Base-by-base conservation (phyloP, 2,329 filamentous ascomycete genomes). In the Fusarium domesticum region DNA sequence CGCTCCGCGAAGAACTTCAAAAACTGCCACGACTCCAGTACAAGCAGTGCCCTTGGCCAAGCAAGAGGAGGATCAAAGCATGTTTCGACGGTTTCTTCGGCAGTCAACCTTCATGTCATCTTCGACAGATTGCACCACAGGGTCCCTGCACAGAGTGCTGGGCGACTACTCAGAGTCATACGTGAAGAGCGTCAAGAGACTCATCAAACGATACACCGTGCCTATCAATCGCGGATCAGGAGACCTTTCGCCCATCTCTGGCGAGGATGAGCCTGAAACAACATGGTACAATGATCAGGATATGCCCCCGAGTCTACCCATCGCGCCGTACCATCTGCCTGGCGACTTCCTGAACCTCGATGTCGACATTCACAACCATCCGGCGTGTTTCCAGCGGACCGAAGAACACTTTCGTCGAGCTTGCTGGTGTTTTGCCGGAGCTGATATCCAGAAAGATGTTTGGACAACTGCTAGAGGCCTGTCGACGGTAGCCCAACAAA, bases 311-410 rank as follows among this genome's bases (percentile, higher is more conserved):
- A 32, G 34, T 6, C 48, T 58, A 6, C 40, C 48, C 6, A 47
- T 42, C 18, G 39, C 48, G 1, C 63, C 63, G 4, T 56, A 57
- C 30, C 65, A 70, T 5, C 54, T 80, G 5, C 73, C 77, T 0
- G 75, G 76, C 16, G 75, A 80, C 50, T 76, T 77, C 30, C 60
- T 80, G 6, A 65, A 56, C n/a, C 49, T 69, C 15, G 59, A 61
- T 11, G 35, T 53, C 1, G 48, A 60, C 4, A 30, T 56, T 8
- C 28, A 18, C 0, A 12, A 39, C 4, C 47, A 49, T n/a, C 35
- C 51, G 1, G 35, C 33, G 8, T 68, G 64, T 34, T 40, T 53
- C 14, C 36, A 44, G 0, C 49, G 47, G 3, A 39, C 46, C 2
- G 51, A 53, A 14, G 52, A 60, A 2, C 64, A 69, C 30, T 30